phyloP scores from a whole-genome alignment of 106 monocot species.

The Acorus calamus region DNA sequence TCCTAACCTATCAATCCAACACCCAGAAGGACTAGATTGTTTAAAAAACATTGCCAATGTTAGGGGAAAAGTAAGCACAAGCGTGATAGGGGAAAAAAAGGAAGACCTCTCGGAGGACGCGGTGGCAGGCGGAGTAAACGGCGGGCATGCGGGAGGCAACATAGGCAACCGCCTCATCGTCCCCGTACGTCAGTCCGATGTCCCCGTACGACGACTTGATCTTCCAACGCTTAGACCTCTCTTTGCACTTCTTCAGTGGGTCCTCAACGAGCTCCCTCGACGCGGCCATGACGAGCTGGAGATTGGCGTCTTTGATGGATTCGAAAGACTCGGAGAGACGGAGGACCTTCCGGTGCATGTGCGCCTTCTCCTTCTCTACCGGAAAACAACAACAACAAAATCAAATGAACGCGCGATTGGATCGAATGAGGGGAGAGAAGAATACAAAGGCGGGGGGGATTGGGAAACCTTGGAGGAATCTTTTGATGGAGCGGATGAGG shows the following conservation, averaged over 20 bases:
- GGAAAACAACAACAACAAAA: background rate
- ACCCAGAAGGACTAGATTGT: background rate
- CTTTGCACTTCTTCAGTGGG: constrained; percentile 28
- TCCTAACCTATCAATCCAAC: constrained; percentile 33
- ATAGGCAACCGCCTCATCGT: constrained; percentile 89
- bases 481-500: constrained; percentile 87
- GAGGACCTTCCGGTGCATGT: constrained; percentile 81
- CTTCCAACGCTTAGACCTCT: constrained; percentile 68
- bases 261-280: constrained; percentile 62
- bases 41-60: background rate
- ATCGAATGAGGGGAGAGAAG: background rate
- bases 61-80: background rate
- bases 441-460: background rate
- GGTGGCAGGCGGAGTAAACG: constrained; percentile 80
- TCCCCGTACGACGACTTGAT: constrained; percentile 83
- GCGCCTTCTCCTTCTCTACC: constrained; percentile 38
- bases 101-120: constrained; percentile 80
- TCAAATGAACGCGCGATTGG: background rate
- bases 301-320: constrained; percentile 50
- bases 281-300: constrained; percentile 36
- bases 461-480: constrained; percentile 63
- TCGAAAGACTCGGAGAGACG: constrained; percentile 58
- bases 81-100: background rate
- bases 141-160: constrained; percentile 97
- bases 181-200: constrained; percentile 65